These are phyloP conservation scores for Solanum chmielewskii DNA, from an alignment of 257 asterid genomes.

Conservation along the genomic window DNA sequence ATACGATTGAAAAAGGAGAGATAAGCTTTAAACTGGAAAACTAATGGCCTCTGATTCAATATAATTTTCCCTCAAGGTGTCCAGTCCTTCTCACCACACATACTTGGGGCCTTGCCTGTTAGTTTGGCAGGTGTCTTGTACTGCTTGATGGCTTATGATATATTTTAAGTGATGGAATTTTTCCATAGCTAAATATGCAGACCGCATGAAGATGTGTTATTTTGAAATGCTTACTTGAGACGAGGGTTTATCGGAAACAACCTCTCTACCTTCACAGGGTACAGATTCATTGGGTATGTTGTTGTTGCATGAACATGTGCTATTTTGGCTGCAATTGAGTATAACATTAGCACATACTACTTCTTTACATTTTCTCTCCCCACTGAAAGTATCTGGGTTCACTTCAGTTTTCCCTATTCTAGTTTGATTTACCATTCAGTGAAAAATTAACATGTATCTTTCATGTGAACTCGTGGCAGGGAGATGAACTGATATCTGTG, in stretches of 20 bases:
- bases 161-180: not conserved
- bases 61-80: not conserved
- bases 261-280: not conserved
- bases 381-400: not conserved
- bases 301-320: not conserved
- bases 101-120: not conserved
- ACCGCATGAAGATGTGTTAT: not conserved
- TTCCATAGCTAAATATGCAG: not conserved
- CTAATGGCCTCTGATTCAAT: not conserved
- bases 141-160: not conserved
- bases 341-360: not conserved
- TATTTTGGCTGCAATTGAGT: not conserved
- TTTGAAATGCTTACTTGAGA: not conserved
- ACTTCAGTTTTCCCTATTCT: not conserved
- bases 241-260: not conserved
- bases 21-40: not conserved
- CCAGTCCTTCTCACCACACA: not conserved
- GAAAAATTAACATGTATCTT: not conserved
- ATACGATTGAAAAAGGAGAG: not conserved
- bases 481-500: constrained; percentile 76
- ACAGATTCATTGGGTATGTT: not conserved
- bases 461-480: constrained; percentile 32
- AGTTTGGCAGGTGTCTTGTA: not conserved
- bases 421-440: not conserved
- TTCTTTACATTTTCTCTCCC: not conserved